Evolutionary conservation across 805 yeast species (phyloP).

Genomic region (Ascoidea rubescens): DNA sequence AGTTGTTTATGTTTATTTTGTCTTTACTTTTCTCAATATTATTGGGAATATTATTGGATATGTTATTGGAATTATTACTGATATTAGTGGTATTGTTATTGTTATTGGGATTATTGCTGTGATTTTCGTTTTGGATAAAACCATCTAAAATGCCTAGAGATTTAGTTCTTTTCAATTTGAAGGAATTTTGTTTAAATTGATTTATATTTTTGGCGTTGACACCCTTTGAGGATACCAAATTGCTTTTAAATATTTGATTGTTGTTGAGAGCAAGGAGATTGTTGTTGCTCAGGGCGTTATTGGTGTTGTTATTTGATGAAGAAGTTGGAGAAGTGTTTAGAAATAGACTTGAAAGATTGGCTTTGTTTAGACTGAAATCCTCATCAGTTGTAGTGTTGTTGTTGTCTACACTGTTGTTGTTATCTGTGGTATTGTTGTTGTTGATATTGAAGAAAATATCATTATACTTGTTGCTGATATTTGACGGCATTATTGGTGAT

Average conservation of each 20-base stretch:
- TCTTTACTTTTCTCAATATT: not conserved
- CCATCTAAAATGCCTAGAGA: constrained; percentile 73
- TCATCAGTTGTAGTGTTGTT: not conserved
- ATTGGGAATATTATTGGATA: not conserved
- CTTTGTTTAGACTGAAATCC: not conserved
- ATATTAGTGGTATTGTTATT: constrained; percentile 9
- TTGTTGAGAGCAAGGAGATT: not conserved
- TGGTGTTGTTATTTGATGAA: not conserved
- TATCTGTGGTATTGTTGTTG: not conserved
- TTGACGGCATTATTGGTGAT: no score
- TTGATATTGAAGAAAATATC: not conserved
- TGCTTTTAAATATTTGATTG: constrained; percentile 15
- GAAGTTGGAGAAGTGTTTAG: no score
- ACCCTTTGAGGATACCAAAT: constrained; percentile 30
- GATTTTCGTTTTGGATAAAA: constrained; percentile 33
- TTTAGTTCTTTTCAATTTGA: constrained; percentile 67
- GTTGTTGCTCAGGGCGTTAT: not conserved
- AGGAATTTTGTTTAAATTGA: constrained; percentile 57
- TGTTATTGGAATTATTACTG: constrained; percentile 2
- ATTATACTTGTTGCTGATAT: no score
- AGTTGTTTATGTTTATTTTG: not conserved
- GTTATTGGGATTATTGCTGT: constrained; percentile 20
- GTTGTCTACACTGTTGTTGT: not conserved
- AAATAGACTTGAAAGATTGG: not conserved
- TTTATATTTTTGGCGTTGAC: constrained; percentile 60